Percentiles rank a stretch among this genome's conserved stretches.
Evolutionary conservation across 306 rosid species (phyloP).

Genomic region (Argentina anserina): DNA sequence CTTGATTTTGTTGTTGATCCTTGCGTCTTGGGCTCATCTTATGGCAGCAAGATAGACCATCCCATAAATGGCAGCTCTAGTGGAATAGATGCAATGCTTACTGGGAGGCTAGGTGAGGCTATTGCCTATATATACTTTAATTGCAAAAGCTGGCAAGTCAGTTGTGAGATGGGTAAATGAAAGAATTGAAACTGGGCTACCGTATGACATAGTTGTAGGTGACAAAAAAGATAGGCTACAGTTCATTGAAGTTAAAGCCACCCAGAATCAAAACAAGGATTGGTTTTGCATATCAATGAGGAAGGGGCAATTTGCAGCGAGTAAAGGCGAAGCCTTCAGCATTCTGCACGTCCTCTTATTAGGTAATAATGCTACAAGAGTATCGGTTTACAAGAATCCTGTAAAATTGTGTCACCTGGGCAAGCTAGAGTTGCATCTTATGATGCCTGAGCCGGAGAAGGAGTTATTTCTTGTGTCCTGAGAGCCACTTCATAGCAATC

Average conservation of each 20-base stretch:
- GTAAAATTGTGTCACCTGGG: conserved; percentile 58
- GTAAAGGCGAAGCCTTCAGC: conserved; percentile 63
- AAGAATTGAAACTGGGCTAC: conserved; percentile 62
- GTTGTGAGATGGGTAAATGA: conserved; percentile 76
- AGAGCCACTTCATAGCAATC: conserved; percentile 2
- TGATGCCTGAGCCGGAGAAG: conserved; percentile 54
- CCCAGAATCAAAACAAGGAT: conserved; percentile 62
- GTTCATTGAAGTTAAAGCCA: conserved; percentile 84
- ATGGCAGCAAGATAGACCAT: conserved; percentile 37
- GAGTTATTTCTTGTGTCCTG: conserved; percentile 41
- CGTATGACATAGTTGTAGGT: conserved; percentile 58
- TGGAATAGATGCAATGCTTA: conserved; percentile 40
- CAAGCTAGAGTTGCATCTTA: conserved; percentile 57
- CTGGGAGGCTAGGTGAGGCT: conserved; percentile 72
- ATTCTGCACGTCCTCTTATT: conserved; percentile 56
- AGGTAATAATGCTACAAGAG: conserved; percentile 42
- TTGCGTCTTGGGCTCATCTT: conserved; percentile 15
- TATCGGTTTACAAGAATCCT: conserved; percentile 65
- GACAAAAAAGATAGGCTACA: conserved; percentile 34
- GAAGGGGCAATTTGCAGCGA: conserved; percentile 79
- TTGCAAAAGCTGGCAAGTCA: conserved; percentile 36
- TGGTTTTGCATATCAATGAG: conserved; percentile 68
- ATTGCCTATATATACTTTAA: conserved; percentile 64
- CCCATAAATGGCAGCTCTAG: conserved; percentile 49
- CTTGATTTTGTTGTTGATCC: conserved; percentile 22